phyloP scores from a whole-genome alignment of 768 basidiomycete genomes.

The Russula vinacea region DNA sequence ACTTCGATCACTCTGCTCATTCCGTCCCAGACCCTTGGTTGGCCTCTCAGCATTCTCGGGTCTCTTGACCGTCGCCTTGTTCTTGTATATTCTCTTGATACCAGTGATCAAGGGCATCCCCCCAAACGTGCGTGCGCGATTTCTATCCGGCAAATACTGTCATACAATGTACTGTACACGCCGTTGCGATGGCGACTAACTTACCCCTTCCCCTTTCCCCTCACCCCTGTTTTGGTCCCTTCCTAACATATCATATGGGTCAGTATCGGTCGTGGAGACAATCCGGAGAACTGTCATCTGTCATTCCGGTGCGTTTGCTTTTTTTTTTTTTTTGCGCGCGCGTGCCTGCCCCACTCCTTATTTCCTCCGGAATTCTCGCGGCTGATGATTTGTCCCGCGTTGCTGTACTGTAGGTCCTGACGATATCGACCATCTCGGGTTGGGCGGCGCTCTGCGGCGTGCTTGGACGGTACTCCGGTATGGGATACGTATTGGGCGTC shows the following conservation, averaged over 20 bases:
- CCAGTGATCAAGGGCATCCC: conserved; percentile 66
- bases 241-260: neutral
- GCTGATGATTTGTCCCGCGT: neutral
- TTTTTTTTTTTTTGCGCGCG: neutral
- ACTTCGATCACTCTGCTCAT: conserved; percentile 6
- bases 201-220: neutral
- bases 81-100: conserved; percentile 65
- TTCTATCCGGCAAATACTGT: neutral
- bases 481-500: conserved; percentile 62
- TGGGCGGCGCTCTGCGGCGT: conserved; percentile 62
- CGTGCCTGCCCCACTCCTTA: neutral
- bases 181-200: conserved; percentile 33
- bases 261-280: conserved; percentile 75
- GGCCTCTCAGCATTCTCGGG: conserved; percentile 53
- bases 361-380: neutral
- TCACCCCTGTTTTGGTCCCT: conserved; percentile 6
- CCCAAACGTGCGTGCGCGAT: conserved; percentile 55
- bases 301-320: conserved; percentile 51
- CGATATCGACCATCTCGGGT: conserved; percentile 64
- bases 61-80: conserved; percentile 60
- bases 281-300: conserved; percentile 61
- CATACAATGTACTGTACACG: neutral
- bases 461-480: conserved; percentile 60
- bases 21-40: conserved; percentile 49
- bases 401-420: conserved; percentile 44